Conservation (phyloP, 139 green algal species). For the Coelastrella sp. region DNA sequence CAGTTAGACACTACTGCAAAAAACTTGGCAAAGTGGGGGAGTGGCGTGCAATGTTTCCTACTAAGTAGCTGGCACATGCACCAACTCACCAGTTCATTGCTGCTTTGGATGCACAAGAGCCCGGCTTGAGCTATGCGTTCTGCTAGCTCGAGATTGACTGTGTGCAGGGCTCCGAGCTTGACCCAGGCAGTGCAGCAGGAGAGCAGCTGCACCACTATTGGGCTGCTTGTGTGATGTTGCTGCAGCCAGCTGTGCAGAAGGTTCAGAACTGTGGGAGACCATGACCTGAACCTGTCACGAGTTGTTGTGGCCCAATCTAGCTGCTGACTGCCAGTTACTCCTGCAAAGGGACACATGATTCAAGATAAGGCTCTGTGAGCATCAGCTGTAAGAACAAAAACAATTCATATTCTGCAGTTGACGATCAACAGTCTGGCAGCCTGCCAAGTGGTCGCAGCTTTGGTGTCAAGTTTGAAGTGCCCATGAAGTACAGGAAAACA, state of each 20-base stretch:
- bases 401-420: no score
- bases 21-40: no score
- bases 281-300: not conserved
- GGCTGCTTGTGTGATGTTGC: not conserved
- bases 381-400: no score
- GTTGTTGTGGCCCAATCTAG: not conserved
- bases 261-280: not conserved
- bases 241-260: conserved; percentile 28
- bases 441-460: no score
- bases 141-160: not conserved
- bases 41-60: no score
- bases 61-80: no score
- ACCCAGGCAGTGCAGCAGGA: conserved; percentile 46
- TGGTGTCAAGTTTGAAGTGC: no score
- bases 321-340: not conserved
- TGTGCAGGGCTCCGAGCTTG: conserved; percentile 48
- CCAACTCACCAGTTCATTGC: not conserved
- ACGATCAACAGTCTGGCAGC: no score
- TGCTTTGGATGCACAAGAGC: not conserved
- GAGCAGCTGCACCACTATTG: conserved; percentile 1
- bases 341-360: no score
- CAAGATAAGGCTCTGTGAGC: no score
- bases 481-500: no score
- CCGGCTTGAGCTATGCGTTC: not conserved
- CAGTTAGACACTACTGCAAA: no score